Base-by-base conservation (phyloP, 805 yeast species). In the Metschnikowia kofuensis region DNA sequence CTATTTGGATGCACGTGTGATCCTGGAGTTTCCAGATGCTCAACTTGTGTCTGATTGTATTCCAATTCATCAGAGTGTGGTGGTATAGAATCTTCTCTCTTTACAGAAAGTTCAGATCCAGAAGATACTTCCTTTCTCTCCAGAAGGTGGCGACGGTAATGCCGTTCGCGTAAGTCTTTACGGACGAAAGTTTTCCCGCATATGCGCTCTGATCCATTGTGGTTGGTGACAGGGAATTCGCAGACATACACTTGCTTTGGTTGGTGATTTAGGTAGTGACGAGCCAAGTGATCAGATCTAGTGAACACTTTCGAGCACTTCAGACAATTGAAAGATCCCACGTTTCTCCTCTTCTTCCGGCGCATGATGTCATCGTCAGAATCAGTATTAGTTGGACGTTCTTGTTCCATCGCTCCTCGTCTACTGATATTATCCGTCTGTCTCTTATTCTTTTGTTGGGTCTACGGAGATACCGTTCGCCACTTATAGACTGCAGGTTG, bases 101-200 rank as follows among this genome's bases (percentile, higher is more conserved):
- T 12, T 38, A 12, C 39, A 12, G 39, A 31, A 8, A 31, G 30
- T 36, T 46, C 49, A 9, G 46, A 28, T 29, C 30, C 45, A 15
- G 21, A 12, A 9, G 16, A n/a, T 5, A 37, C 54, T 6, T 44
- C 54, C 11, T 45, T 34, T 35, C 38, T 42, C 9, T 49, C 55
- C 29, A 40, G 41, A 35, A 50, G 38, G 31, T 52, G 56, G 12
- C 58, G 44, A 46, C 59, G 62, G 16, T 55, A 52, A 49, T 74
- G 77, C 31, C 77, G 50, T 36, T 72, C 77, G 28, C 75, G 68
- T 40, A 84, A 64, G 59, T 84, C 89, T 48, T 72, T 75, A 37
- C 89, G 65, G 0, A 84, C 89, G 68, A 84, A 84, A 0, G 84
- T 78, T 61, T 80, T 82, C 1, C 73, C 69, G 60, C 89, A 84